Percentiles rank a stretch among this genome's conserved stretches.
These are phyloP conservation scores for Aspergillus fumigatus DNA, from an alignment of 2,329 filamentous ascomycete species.

Conservation along the genomic window DNA sequence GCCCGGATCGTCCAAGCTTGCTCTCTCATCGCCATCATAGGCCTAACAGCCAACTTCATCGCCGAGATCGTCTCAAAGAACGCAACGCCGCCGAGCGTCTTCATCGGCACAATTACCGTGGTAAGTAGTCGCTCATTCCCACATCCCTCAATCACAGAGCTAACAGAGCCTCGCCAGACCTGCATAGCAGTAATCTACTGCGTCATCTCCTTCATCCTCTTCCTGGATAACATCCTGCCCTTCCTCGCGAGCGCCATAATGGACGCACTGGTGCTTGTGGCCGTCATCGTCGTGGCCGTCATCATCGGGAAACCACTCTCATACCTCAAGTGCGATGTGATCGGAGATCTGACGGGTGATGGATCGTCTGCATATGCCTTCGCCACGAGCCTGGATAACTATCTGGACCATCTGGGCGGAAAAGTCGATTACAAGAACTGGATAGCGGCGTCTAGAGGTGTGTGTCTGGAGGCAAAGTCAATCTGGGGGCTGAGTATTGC, in stretches of 20 bases:
- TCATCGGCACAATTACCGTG: constrained; percentile 74
- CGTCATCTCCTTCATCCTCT: constrained; percentile 74
- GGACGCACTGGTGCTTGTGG: constrained; percentile 68
- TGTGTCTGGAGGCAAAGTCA: constrained; percentile 80
- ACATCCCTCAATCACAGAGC: constrained; percentile 13
- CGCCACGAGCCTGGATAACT: constrained; percentile 48
- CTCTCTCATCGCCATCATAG: constrained; percentile 71
- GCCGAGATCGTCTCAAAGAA: constrained; percentile 65
- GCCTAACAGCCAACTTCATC: constrained; percentile 78
- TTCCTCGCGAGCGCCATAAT: constrained; percentile 63
- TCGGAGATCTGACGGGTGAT: constrained; percentile 45
- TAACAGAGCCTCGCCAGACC: constrained; percentile 49
- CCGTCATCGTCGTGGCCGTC: constrained; percentile 71
- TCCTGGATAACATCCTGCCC: constrained; percentile 70
- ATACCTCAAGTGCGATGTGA: constrained; percentile 65
- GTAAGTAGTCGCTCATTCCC: constrained; percentile 51
- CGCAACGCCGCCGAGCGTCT: constrained; percentile 63
- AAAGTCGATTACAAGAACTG: constrained; percentile 50
- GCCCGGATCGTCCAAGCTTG: constrained; percentile 67
- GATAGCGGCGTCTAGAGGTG: constrained; percentile 58
- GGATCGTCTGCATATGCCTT: constrained; percentile 52
- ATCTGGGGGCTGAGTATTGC: constrained; percentile 83
- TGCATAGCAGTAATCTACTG: constrained; percentile 76
- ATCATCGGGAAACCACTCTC: constrained; percentile 76
- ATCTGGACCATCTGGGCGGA: constrained; percentile 48